These are phyloP conservation scores for Gigaspora rosea DNA, from an alignment of 192 early-diverging fungal species.

Conservation along the genomic window DNA sequence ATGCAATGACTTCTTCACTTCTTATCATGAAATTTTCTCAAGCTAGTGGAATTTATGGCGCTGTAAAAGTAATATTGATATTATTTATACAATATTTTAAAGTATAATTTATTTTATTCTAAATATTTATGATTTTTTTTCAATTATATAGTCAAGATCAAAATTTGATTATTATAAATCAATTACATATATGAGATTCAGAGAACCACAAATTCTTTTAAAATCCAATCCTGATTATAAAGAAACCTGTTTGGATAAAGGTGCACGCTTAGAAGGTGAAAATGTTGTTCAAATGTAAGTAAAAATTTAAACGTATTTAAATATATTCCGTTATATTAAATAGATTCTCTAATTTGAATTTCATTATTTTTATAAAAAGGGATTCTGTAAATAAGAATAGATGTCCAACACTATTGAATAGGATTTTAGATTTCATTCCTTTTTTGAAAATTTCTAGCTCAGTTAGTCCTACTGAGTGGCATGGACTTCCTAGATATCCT, in stretches of 20 bases:
- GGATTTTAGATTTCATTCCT: background rate
- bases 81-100: background rate
- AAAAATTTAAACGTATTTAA: background rate
- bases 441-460: conserved; percentile 15
- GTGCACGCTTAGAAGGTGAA: background rate
- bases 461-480: conserved; percentile 50
- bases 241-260: conserved; percentile 18
- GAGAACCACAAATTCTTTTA: conserved; percentile 56
- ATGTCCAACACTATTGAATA: background rate
- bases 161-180: conserved; percentile 61
- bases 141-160: conserved; percentile 50
- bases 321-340: background rate
- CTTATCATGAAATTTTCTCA: conserved; percentile 60
- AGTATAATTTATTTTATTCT: background rate
- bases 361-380: too few relatives aligned
- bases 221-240: conserved; percentile 67
- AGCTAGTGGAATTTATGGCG: conserved; percentile 58
- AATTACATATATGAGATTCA: conserved; percentile 51
- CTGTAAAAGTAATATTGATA: conserved; percentile 38
- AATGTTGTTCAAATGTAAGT: background rate
- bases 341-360: background rate
- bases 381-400: too few relatives aligned
- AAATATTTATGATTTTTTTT: background rate
- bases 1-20: conserved; percentile 63
- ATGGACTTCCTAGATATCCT: conserved; percentile 61